Base-by-base conservation (phyloP, 2,329 filamentous ascomycete genomes). In the Colletotrichum sp. region DNA sequence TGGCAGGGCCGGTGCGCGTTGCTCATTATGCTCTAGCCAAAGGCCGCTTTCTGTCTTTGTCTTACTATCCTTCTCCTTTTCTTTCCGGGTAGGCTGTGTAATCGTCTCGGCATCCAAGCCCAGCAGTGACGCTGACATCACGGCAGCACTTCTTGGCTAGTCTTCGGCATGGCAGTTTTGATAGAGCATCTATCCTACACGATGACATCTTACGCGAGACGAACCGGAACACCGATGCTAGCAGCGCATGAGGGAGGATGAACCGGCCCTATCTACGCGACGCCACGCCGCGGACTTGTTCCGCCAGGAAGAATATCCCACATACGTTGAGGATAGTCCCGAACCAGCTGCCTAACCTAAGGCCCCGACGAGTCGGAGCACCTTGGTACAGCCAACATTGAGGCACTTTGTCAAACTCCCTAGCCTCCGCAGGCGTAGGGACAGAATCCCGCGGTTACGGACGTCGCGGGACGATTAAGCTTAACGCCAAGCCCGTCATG, bases 401-500 rank as follows among this genome's bases (percentile, higher is more conserved):
- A 6, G n/a, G 4, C 43, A 13, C 6, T 2, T 13, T 3, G n/a
- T 1, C 43, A 52, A 24, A 52, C 10, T 52, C n/a, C n/a, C 43
- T 52, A 52, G 43, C 43, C 3, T 52, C 43, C 43, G 43, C 43
- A 21, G 43, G 6, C 43, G 2, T 3, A 3, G 10, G 2, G 43
- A n/a, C 43, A 52, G n/a, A 52, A 52, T 21, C 43, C 43, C 43
- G 43, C n/a, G n/a, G n/a, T 52, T 52, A 52, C 43, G 43, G 43
- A 52, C 10, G 43, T 52, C 43, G 43, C n/a, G 43, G 24, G 30
- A 36, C 16, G 21, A 18, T 26, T 30, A 58, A 58, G 55, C 55
- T 58, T 30, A 58, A 58, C 55, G 55, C 55, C 55, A 58, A 58
- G 55, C 55, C 55, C 10, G 55, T 28, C 55, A 58, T 58, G 24